Percentiles rank a stretch among this genome's conserved stretches.
phyloP scores from a whole-genome alignment of 768 basidiomycete genomes.

The Fomitopsis pulvina region DNA sequence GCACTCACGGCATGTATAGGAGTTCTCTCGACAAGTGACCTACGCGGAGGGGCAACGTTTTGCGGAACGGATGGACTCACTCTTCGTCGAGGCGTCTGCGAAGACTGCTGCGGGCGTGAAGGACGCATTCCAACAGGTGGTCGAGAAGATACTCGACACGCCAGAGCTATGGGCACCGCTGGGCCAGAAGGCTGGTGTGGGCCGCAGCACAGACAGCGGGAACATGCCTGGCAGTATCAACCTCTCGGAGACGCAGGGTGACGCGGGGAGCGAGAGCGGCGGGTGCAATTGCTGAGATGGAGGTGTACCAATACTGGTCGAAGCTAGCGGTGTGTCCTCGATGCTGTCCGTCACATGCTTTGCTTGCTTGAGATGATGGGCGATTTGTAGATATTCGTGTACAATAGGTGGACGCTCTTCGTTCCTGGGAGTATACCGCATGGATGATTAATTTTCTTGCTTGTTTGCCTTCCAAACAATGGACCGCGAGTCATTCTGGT shows the following conservation, averaged over 20 bases:
- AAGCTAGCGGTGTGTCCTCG: neutral
- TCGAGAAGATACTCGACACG: conserved; percentile 76
- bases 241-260: conserved; percentile 17
- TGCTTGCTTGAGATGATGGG: neutral
- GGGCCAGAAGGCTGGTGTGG: conserved; percentile 13
- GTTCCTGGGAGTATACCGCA: neutral
- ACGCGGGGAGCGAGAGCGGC: conserved; percentile 15
- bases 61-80: conserved; percentile 71
- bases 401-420: neutral
- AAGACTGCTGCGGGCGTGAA: conserved; percentile 84
- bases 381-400: neutral
- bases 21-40: conserved; percentile 84
- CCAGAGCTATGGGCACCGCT: conserved; percentile 62
- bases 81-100: conserved; percentile 90
- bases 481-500: too few relatives aligned
- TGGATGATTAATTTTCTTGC: neutral
- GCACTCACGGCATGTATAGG: conserved; percentile 41
- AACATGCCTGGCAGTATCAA: conserved; percentile 41
- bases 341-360: neutral
- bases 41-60: conserved; percentile 74
- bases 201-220: conserved; percentile 6
- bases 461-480: too few relatives aligned
- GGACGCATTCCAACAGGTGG: conserved; percentile 72
- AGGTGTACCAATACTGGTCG: neutral
- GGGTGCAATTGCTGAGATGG: conserved; percentile 29